A percentile compares a stretch with the other conserved stretches of the same genome.
Conservation (phyloP, 2,329 filamentous ascomycete genomes). For the Metarhizium anisopliae region DNA sequence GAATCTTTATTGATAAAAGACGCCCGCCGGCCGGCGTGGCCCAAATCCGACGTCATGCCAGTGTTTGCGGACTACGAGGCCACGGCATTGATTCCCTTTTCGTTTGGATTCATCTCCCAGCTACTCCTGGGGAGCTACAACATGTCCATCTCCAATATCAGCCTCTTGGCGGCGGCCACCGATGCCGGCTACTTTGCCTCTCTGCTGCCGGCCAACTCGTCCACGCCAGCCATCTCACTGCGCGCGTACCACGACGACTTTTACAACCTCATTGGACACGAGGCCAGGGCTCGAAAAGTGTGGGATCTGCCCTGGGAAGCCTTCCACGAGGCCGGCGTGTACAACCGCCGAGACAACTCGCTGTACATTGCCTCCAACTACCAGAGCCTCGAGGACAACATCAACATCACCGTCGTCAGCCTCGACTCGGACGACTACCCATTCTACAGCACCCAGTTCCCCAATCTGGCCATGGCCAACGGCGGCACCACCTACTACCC, state of each 20-base stretch:
- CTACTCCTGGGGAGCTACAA: neutral
- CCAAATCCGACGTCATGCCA: neutral
- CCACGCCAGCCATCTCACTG: constrained; percentile 15
- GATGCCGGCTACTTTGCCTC: constrained; percentile 5
- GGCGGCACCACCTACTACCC: constrained; percentile 14
- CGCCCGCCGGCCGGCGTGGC: neutral
- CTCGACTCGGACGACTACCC: constrained; percentile 11
- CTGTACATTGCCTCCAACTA: constrained; percentile 18
- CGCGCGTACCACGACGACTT: constrained; percentile 39
- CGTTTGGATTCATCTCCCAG: neutral
- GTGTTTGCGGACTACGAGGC: neutral
- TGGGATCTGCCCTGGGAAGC: constrained; percentile 34
- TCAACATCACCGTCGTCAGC: constrained; percentile 20
- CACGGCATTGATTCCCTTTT: neutral
- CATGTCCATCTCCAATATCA: neutral
- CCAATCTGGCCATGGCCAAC: constrained; percentile 13
- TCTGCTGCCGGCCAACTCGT: neutral
- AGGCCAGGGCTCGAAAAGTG: constrained; percentile 12
- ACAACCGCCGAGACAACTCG: constrained; percentile 8
- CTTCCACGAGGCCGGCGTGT: constrained; percentile 49
- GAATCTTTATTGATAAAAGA: too few species aligned
- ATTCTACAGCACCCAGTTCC: constrained; percentile 11
- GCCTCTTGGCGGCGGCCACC: constrained; percentile 1
- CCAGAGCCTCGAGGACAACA: constrained; percentile 26
- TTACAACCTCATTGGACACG: constrained; percentile 35